phyloP scores from a whole-genome alignment of 306 rosid genomes.

The Sicyos edulis region DNA sequence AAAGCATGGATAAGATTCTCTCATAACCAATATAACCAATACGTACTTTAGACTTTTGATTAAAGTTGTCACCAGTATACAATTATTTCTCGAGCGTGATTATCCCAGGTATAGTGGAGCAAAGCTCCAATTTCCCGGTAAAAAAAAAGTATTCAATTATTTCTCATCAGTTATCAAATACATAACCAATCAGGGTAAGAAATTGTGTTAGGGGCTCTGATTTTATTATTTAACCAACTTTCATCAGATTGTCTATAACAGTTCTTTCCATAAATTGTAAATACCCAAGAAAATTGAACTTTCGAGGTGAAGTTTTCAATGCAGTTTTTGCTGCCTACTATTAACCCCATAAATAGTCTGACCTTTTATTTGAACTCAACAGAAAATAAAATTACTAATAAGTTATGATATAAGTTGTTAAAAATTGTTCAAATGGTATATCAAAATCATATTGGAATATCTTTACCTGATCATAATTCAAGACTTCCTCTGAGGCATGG shows the following conservation, averaged over 20 bases:
- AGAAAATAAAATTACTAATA: too few species aligned
- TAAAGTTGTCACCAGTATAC: too few species aligned
- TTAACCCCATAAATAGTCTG: not conserved
- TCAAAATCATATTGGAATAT: too few species aligned
- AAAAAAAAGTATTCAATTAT: too few species aligned
- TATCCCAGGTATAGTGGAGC: too few species aligned
- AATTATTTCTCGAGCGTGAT: too few species aligned
- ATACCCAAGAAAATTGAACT: not conserved
- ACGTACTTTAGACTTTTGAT: not conserved
- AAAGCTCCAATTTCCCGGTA: too few species aligned
- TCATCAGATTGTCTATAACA: not conserved
- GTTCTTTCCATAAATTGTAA: not conserved
- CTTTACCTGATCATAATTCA: constrained; percentile 25
- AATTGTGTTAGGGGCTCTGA: not conserved
- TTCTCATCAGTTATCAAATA: not conserved
- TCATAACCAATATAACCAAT: not conserved
- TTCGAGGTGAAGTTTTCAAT: not conserved
- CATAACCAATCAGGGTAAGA: not conserved
- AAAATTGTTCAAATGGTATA: too few species aligned
- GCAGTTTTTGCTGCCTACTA: not conserved
- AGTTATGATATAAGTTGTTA: too few species aligned
- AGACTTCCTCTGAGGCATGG: constrained; percentile 27
- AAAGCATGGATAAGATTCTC: too few species aligned
- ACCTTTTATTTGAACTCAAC: not conserved
- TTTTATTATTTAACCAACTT: not conserved